A percentile compares a stretch with the other conserved stretches of the same genome.
phyloP scores from a whole-genome alignment of 2,329 filamentous ascomycete species.

The Monilinia fructicola region DNA sequence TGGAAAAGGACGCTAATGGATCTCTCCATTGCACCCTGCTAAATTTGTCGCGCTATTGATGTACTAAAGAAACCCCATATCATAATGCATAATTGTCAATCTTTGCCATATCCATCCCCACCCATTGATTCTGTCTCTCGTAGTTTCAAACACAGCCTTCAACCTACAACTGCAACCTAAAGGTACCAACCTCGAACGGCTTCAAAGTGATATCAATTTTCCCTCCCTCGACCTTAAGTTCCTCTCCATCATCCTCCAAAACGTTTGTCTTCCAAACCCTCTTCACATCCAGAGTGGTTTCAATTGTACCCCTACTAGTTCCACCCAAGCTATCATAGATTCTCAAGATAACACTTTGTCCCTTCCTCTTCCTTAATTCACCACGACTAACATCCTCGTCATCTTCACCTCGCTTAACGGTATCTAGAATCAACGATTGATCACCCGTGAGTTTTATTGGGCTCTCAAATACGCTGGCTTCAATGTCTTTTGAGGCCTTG shows the following conservation, averaged over 20 bases:
- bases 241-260: conserved; percentile 81
- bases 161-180: conserved; percentile 57
- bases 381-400: conserved; percentile 70
- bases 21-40: background rate
- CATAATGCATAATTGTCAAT: background rate
- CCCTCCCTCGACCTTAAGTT: conserved; percentile 50
- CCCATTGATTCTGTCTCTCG: background rate
- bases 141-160: background rate
- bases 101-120: background rate
- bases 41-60: background rate
- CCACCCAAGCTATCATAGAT: conserved; percentile 90
- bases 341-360: conserved; percentile 77
- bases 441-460: conserved; percentile 68
- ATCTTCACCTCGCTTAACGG: conserved; percentile 89
- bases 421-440: conserved; percentile 75
- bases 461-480: conserved; percentile 45
- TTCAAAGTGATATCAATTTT: conserved; percentile 64
- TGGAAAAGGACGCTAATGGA: background rate
- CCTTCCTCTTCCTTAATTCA: conserved; percentile 63
- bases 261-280: conserved; percentile 81
- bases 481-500: conserved; percentile 46
- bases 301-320: conserved; percentile 67
- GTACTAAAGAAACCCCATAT: background rate
- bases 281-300: conserved; percentile 67
- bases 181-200: conserved; percentile 85